These are phyloP conservation scores for Sporothrix humicola DNA, from an alignment of 2,329 filamentous ascomycete genomes.

Conservation along the genomic window DNA sequence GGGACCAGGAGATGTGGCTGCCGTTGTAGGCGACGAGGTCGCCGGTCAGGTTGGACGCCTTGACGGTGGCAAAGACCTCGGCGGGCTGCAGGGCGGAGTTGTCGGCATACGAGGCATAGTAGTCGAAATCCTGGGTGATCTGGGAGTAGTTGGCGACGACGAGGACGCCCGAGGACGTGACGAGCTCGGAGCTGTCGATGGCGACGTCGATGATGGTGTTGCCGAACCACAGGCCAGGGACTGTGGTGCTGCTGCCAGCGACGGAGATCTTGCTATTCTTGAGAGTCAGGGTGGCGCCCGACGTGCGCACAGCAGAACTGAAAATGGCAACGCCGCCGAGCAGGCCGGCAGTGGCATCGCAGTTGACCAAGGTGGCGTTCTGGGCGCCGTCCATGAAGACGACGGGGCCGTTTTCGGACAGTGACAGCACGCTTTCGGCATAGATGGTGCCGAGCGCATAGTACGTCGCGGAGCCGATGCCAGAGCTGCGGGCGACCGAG, in stretches of 20 bases:
- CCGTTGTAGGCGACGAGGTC: slow-evolving; percentile 33
- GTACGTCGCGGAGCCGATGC: slow-evolving; percentile 32
- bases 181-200: neutral
- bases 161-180: slow-evolving; percentile 23
- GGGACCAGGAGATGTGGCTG: slow-evolving; percentile 28
- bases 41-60: slow-evolving; percentile 17
- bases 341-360: slow-evolving; percentile 32
- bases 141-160: slow-evolving; percentile 34
- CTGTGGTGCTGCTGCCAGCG: neutral
- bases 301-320: slow-evolving; percentile 16
- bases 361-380: slow-evolving; percentile 30
- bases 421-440: slow-evolving; percentile 27
- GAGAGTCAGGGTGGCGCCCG: slow-evolving; percentile 25
- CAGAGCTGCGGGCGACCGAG: slow-evolving; percentile 24
- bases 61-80: neutral
- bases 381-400: slow-evolving; percentile 33
- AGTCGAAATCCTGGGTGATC: slow-evolving; percentile 35
- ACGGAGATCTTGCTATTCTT: slow-evolving; percentile 26
- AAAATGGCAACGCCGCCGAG: slow-evolving; percentile 32
- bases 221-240: slow-evolving; percentile 34
- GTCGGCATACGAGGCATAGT: slow-evolving; percentile 31
- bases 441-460: slow-evolving; percentile 33
- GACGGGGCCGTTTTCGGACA: slow-evolving; percentile 26
- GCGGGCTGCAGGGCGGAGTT: slow-evolving; percentile 30
- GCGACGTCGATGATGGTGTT: slow-evolving; percentile 31